Evolutionary conservation across 192 early-diverging fungal genomes (phyloP).

Genomic region (Backusella mclennaniae): DNA sequence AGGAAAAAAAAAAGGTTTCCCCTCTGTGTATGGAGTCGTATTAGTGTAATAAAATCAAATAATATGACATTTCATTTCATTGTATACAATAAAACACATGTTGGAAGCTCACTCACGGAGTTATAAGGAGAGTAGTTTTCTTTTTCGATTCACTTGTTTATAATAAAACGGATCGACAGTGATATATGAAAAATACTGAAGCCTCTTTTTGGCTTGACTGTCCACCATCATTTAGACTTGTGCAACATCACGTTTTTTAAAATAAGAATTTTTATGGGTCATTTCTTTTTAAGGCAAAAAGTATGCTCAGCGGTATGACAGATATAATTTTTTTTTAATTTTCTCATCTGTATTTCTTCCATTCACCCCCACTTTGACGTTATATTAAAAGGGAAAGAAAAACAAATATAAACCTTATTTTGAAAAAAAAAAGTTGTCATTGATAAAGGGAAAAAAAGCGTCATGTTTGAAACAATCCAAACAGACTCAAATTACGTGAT

Average conservation of each 20-base stretch:
- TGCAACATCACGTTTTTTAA: background rate
- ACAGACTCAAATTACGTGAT: background rate
- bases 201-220: background rate
- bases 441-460: no score
- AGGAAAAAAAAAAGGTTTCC: background rate
- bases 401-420: no score
- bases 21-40: background rate
- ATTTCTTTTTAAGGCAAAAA: background rate
- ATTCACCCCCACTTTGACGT: no score
- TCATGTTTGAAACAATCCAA: no score
- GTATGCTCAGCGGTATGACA: background rate
- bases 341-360: background rate
- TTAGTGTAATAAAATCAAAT: background rate
- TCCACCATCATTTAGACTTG: background rate
- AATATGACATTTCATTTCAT: slow-evolving; percentile 1
- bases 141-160: background rate
- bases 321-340: background rate
- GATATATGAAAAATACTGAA: background rate
- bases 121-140: background rate
- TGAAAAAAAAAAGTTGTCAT: no score
- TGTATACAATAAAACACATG: background rate
- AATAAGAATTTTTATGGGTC: background rate
- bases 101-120: background rate
- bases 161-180: background rate
- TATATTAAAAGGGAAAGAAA: no score